phyloP scores from a whole-genome alignment of 2,329 filamentous ascomycete species.

The Epichloe festucae region DNA sequence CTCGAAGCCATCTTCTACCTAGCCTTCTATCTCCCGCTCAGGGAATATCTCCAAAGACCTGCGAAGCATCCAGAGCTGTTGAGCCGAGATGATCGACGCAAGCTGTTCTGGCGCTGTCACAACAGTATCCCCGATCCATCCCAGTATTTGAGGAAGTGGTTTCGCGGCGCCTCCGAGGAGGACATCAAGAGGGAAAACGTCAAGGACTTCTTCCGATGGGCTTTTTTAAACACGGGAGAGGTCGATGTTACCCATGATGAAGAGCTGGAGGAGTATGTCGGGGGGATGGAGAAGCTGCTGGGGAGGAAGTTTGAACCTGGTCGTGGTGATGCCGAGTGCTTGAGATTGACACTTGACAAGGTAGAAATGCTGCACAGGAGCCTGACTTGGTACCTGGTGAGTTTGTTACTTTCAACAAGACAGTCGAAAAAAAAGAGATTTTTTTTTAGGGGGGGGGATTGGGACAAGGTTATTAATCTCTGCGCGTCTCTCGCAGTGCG shows the following conservation, averaged over 20 bases:
- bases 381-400: slow-evolving; percentile 43
- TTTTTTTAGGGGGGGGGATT: too few species aligned
- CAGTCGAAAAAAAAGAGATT: too few species aligned
- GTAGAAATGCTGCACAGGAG: slow-evolving; percentile 43
- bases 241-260: slow-evolving; percentile 31
- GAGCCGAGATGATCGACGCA: slow-evolving; percentile 30
- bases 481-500: slow-evolving; percentile 17
- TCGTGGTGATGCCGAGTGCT: slow-evolving; percentile 34
- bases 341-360: slow-evolving; percentile 44
- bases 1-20: slow-evolving; percentile 43
- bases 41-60: slow-evolving; percentile 34
- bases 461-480: too few species aligned
- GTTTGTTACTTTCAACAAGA: slow-evolving; percentile 8
- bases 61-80: slow-evolving; percentile 35
- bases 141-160: slow-evolving; percentile 44
- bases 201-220: slow-evolving; percentile 49
- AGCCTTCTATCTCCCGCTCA: slow-evolving; percentile 38
- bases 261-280: slow-evolving; percentile 40
- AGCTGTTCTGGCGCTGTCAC: slow-evolving; percentile 37
- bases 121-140: slow-evolving; percentile 38
- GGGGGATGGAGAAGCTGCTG: slow-evolving; percentile 36
- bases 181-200: slow-evolving; percentile 49
- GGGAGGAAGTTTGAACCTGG: slow-evolving; percentile 37
- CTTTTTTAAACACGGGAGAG: slow-evolving; percentile 37
- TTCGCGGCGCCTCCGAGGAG: slow-evolving; percentile 34